Evolutionary conservation across 1,284 basidiomycete genomes (phyloP).

Genomic region (Testicularia cyperi): DNA sequence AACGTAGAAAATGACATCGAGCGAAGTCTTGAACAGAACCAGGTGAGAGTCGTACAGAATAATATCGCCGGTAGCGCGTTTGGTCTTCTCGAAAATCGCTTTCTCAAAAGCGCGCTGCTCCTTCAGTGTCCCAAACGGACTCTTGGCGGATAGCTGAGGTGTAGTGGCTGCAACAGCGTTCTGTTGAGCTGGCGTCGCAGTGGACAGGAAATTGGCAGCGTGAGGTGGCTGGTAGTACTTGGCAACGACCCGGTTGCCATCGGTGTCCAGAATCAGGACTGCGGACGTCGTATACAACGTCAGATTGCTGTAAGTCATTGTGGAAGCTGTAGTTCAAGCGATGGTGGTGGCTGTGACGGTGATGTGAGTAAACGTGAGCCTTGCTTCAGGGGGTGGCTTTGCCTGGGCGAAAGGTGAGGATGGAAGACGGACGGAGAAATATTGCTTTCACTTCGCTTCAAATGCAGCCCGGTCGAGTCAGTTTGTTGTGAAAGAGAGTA

Average conservation of each 20-base stretch:
- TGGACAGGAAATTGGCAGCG: slow-evolving; percentile 57
- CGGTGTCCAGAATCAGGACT: slow-evolving; percentile 87
- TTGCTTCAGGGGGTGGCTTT: too few species aligned
- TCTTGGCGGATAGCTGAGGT: slow-evolving; percentile 59
- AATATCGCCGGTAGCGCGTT: slow-evolving; percentile 68
- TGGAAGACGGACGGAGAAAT: too few species aligned
- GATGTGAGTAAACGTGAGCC: too few species aligned
- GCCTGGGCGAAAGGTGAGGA: too few species aligned
- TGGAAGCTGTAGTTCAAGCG: not conserved
- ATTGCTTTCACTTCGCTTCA: too few species aligned
- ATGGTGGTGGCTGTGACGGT: too few species aligned
- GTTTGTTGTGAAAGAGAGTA: too few species aligned
- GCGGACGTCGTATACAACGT: slow-evolving; percentile 56
- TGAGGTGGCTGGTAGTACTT: slow-evolving; percentile 87
- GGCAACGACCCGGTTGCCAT: slow-evolving; percentile 88
- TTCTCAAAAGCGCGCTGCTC: slow-evolving; percentile 96
- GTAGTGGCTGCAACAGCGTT: slow-evolving; percentile 27
- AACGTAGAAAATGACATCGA: slow-evolving; percentile 94
- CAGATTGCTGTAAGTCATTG: slow-evolving; percentile 51
- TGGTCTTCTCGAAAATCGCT: slow-evolving; percentile 81
- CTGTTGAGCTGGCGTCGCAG: slow-evolving; percentile 41
- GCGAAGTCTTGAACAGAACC: slow-evolving; percentile 88
- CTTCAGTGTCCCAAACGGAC: slow-evolving; percentile 74
- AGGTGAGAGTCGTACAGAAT: slow-evolving; percentile 88
- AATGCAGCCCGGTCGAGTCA: too few species aligned